These are phyloP conservation scores for Botrytis byssoidea DNA, from an alignment of 2,329 filamentous ascomycete genomes.

Conservation along the genomic window DNA sequence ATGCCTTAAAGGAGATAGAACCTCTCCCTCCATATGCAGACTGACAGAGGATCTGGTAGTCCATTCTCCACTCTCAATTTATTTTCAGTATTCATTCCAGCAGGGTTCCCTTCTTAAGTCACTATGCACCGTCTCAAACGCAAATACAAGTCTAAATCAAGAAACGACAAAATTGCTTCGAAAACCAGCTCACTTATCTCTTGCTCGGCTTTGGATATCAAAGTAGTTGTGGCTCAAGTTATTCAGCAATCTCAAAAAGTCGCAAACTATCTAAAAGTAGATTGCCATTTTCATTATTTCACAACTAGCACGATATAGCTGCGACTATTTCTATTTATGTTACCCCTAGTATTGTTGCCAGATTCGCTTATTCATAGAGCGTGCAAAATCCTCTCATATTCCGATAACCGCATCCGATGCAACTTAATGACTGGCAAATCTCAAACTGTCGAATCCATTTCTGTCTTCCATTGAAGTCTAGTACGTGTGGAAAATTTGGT, in stretches of 20 bases:
- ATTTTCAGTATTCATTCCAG: background rate
- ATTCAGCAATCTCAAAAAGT: background rate
- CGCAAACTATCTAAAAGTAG: background rate
- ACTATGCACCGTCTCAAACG: background rate
- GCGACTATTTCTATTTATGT: background rate
- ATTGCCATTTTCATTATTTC: background rate
- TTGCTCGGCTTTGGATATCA: background rate
- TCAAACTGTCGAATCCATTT: background rate
- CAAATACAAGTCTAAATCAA: background rate
- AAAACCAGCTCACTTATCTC: background rate
- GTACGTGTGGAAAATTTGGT: background rate
- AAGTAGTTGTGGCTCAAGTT: background rate
- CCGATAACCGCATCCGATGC: background rate
- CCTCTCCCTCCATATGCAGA: no score
- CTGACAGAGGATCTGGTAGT: background rate
- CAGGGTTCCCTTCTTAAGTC: background rate
- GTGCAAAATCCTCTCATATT: background rate
- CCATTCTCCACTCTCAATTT: background rate
- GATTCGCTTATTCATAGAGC: background rate
- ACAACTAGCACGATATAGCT: background rate
- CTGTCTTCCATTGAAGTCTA: background rate
- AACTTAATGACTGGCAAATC: background rate
- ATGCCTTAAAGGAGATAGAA: background rate
- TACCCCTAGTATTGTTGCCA: background rate
- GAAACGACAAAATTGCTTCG: background rate